These are phyloP conservation scores for Epichloe coenophiala DNA, from an alignment of 2,329 filamentous ascomycete genomes.

Conservation along the genomic window DNA sequence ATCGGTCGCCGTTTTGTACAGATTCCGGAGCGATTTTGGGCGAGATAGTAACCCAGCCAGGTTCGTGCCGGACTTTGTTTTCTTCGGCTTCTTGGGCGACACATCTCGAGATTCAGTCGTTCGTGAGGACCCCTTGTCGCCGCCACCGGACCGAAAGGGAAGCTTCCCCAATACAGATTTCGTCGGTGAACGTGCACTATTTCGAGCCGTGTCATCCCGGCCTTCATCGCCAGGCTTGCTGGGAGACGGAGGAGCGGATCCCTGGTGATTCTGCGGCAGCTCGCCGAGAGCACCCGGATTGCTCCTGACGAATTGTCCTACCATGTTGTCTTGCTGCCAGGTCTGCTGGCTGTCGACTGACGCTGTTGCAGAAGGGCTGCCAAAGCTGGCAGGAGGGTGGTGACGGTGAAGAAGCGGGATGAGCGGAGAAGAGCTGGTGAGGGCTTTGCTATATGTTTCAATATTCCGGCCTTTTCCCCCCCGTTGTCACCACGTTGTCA, in stretches of 20 bases:
- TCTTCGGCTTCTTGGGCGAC: slow-evolving; percentile 53
- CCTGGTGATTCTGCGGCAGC: slow-evolving; percentile 41
- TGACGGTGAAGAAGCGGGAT: slow-evolving; percentile 36
- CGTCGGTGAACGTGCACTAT: slow-evolving; percentile 6
- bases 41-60: slow-evolving; percentile 64
- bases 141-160: slow-evolving; percentile 28
- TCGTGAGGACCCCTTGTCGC: slow-evolving; percentile 20
- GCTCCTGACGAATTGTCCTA: slow-evolving; percentile 21
- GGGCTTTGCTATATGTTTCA: slow-evolving; percentile 5
- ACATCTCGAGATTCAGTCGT: slow-evolving; percentile 28
- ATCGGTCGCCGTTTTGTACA: slow-evolving; percentile 40
- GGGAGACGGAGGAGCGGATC: slow-evolving; percentile 24
- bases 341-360: not conserved
- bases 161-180: slow-evolving; percentile 22
- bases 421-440: slow-evolving; percentile 9
- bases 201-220: slow-evolving; percentile 12
- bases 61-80: slow-evolving; percentile 73
- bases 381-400: slow-evolving; percentile 30
- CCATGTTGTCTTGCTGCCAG: slow-evolving; percentile 12
- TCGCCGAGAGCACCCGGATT: slow-evolving; percentile 38
- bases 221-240: slow-evolving; percentile 22
- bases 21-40: slow-evolving; percentile 58
- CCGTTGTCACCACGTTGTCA: no score
- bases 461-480: slow-evolving; percentile 4
- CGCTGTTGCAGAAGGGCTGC: not conserved